These are phyloP conservation scores for Talaromyces islandicus DNA, from an alignment of 2,329 filamentous ascomycete genomes.

Conservation along the genomic window DNA sequence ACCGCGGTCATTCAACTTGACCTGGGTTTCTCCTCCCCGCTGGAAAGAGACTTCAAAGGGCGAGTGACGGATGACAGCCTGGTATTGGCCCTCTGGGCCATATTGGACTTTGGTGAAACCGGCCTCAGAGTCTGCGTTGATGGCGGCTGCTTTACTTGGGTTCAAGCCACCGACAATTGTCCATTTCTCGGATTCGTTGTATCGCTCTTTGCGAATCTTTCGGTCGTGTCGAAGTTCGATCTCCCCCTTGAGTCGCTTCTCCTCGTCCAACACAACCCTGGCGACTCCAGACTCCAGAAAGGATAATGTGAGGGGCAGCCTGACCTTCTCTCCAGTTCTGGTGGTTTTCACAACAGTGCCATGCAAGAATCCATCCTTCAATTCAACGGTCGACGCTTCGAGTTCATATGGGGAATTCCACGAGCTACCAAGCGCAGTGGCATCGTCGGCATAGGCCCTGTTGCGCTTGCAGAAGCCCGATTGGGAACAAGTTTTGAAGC, in stretches of 20 bases:
- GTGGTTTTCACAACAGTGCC: slow-evolving; percentile 78
- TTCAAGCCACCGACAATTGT: slow-evolving; percentile 75
- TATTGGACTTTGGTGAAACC: slow-evolving; percentile 71
- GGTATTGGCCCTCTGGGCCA: slow-evolving; percentile 67
- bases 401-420: slow-evolving; percentile 82
- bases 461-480: slow-evolving; percentile 97
- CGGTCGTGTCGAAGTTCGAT: slow-evolving; percentile 84
- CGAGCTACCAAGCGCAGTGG: slow-evolving; percentile 54
- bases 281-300: slow-evolving; percentile 88
- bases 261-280: slow-evolving; percentile 84
- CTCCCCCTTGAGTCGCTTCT: slow-evolving; percentile 79
- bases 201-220: slow-evolving; percentile 80
- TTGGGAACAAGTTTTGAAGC: slow-evolving; percentile 95
- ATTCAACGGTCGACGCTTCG: slow-evolving; percentile 62
- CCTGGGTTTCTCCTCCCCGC: slow-evolving; percentile 71
- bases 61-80: slow-evolving; percentile 74
- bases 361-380: slow-evolving; percentile 73
- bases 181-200: slow-evolving; percentile 86
- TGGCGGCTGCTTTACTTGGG: slow-evolving; percentile 63
- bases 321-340: slow-evolving; percentile 61
- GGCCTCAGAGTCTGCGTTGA: slow-evolving; percentile 59
- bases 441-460: slow-evolving; percentile 78
- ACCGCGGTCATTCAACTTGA: slow-evolving; percentile 86
- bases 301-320: slow-evolving; percentile 75
- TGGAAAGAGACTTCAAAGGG: slow-evolving; percentile 85